phyloP scores from a whole-genome alignment of 2,329 filamentous ascomycete genomes.

The Chaetomium strumarium region DNA sequence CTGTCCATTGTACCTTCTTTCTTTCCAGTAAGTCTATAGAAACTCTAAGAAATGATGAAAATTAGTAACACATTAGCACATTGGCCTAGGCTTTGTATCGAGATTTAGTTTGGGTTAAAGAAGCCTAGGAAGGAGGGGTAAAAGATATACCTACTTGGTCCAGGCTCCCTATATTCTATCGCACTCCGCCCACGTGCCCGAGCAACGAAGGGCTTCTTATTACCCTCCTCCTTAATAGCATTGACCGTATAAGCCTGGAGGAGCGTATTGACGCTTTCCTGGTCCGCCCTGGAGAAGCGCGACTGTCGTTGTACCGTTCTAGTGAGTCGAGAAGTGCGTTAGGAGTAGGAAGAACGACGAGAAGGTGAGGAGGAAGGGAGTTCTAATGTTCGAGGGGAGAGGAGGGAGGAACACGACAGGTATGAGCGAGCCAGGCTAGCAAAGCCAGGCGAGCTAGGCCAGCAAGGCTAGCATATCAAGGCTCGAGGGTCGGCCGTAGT shows the following conservation, averaged over 20 bases:
- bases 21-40: constrained; percentile 3
- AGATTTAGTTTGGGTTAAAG: neutral
- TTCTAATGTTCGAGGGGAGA: no score
- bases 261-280: constrained; percentile 10
- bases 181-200: constrained; percentile 6
- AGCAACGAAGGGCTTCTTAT: constrained; percentile 14
- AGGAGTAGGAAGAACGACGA: no score
- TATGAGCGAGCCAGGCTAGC: no score
- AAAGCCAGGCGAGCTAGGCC: no score
- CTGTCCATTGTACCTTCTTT: neutral
- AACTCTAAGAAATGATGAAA: constrained; percentile 2
- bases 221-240: no score
- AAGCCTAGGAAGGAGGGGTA: neutral
- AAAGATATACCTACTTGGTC: constrained; percentile 13
- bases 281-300: constrained; percentile 10
- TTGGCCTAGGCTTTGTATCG: constrained; percentile 1
- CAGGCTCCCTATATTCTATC: constrained; percentile 9
- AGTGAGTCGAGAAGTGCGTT: neutral
- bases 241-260: constrained; percentile 3
- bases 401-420: no score
- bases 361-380: no score
- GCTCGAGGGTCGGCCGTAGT: no score
- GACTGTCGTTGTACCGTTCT: constrained; percentile 8
- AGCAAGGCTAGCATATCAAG: no score
- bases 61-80: constrained; percentile 6